These are phyloP conservation scores for Mollisia scopiformis DNA, from an alignment of 2,329 filamentous ascomycete species.

Conservation along the genomic window DNA sequence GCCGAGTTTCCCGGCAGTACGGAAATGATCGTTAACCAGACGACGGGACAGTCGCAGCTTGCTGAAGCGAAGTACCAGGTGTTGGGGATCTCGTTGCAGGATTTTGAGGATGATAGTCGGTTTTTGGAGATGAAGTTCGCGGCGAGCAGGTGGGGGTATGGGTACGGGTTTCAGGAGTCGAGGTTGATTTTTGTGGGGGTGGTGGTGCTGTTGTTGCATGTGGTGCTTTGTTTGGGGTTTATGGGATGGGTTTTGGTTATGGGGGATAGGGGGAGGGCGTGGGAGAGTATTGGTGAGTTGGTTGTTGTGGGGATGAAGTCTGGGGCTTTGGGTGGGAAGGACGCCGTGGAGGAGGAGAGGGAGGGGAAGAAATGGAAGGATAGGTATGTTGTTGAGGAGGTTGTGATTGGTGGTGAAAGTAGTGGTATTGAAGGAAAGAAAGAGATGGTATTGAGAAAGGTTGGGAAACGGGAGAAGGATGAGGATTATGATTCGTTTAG, in stretches of 20 bases:
- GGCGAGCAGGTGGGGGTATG: conserved; percentile 3
- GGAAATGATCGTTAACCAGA: neutral
- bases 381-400: conserved; percentile 4
- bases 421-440: neutral
- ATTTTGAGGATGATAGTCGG: neutral
- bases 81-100: neutral
- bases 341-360: neutral
- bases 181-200: conserved; percentile 4
- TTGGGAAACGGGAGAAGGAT: neutral
- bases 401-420: neutral
- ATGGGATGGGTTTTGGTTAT: conserved; percentile 1
- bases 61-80: no score
- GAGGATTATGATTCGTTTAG: no score
- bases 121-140: conserved; percentile 4
- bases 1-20: neutral
- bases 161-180: conserved; percentile 11
- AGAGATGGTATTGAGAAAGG: neutral
- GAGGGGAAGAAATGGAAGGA: conserved; percentile 3
- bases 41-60: neutral
- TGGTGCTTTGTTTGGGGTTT: neutral
- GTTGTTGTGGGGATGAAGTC: conserved; percentile 5
- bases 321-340: neutral
- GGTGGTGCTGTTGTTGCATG: conserved; percentile 7
- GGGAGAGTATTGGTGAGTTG: conserved; percentile 7
- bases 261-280: neutral